Base-by-base conservation (phyloP, 164 flowering plant species). In the Kingdonia uniflora region DNA sequence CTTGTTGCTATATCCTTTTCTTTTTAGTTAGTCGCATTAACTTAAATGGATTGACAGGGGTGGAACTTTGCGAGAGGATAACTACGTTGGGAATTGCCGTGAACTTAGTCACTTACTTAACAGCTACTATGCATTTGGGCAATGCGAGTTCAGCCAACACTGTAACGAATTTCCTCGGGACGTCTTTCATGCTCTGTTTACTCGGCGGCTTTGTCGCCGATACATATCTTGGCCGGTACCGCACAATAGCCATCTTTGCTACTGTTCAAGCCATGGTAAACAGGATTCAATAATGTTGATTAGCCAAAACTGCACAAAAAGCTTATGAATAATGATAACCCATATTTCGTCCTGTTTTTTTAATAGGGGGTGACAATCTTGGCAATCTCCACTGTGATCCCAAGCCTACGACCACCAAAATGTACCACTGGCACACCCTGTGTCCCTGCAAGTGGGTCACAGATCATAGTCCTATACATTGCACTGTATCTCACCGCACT, bases 151-250 rank as follows among this genome's bases (percentile, higher is more conserved):
- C 99, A 0, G 99, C 99, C 41, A 92, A 84, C 64, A 73, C 76
- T 0, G 95, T 84, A 55, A 92, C 99, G 26, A 84, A 92, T 67
- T 92, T 92, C 67, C 65, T 92, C 7, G 99, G 97, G 11, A 84
- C 97, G 35, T 86, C 95, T 24, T 88, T 86, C 80, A 78, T 92
- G 87, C 82, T 92, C 19, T 84, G 87, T 53, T 57, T 92, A 58
- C 74, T 92, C 19, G 96, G 96, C 11, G 99, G 96, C 35, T 88
- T 92, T 57, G 38, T 92, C 14, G 97, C 97, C 13, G 99, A 92
- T 64, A 80, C 99, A 6, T 92, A 75, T 42, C 79, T 92, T 5
- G 99, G 99, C 66, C 65, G 92, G 80, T 92, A 92, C 56, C 78
- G 76, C 52, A 92, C 94, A 46, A 80, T 92, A 16, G 87, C 76